Conservation (phyloP, 352 stramenopile species). For the Phytophthora europaea region DNA sequence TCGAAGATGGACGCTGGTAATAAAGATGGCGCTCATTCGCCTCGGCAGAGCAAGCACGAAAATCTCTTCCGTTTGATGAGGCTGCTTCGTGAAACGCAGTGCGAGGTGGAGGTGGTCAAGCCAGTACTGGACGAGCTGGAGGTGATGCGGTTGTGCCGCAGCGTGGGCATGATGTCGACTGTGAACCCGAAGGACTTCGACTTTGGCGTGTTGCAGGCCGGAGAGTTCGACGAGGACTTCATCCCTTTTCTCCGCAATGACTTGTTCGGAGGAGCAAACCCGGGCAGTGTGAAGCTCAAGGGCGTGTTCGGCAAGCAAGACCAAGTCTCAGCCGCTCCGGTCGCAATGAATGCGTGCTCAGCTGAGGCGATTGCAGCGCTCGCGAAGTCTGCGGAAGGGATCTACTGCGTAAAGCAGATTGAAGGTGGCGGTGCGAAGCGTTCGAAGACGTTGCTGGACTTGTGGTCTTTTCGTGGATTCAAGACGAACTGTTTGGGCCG, state of each 20-base stretch:
- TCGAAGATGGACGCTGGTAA: constrained; percentile 4
- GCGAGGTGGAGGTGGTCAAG: background rate
- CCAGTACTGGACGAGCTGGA: constrained; percentile 33
- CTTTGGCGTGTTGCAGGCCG: constrained; percentile 34
- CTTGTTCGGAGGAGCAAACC: constrained; percentile 21
- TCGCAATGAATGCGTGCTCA: constrained; percentile 45
- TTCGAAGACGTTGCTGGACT: constrained; percentile 14
- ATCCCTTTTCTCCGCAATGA: constrained; percentile 49
- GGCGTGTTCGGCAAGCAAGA: constrained; percentile 62
- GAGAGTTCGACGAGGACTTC: constrained; percentile 64
- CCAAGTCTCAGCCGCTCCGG: constrained; percentile 43
- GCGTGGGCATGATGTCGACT: constrained; percentile 40
- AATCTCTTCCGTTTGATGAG: background rate
- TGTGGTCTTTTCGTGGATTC: constrained; percentile 63
- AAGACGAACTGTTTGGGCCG: constrained; percentile 43
- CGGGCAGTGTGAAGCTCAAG: constrained; percentile 16
- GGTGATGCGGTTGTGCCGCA: constrained; percentile 58
- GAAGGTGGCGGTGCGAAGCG: background rate
- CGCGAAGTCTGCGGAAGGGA: background rate
- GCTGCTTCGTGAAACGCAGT: background rate
- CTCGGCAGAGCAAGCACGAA: background rate
- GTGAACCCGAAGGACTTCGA: constrained; percentile 52
- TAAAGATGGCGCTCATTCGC: background rate
- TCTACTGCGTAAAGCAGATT: constrained; percentile 17
- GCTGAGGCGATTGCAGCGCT: background rate